Evolutionary conservation across 2,329 filamentous ascomycete species (phyloP).

Genomic region (Cercospora berteroae): DNA sequence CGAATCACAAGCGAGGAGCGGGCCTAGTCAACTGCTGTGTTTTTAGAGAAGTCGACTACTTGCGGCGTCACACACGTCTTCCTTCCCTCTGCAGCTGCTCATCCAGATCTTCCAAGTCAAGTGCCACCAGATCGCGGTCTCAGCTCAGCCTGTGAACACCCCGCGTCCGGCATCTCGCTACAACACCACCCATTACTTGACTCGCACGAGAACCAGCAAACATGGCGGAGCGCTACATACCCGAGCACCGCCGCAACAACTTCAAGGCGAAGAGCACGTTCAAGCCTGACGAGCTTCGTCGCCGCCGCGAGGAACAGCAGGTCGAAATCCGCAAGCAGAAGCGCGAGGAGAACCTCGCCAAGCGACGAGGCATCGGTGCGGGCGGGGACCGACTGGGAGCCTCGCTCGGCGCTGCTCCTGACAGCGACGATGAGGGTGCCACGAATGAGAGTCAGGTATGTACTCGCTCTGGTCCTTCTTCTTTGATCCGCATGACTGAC

Average conservation of each 20-base stretch:
- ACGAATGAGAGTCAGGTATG: conserved; percentile 95
- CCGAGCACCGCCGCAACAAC: conserved; percentile 97
- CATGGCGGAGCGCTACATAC: conserved; percentile 99
- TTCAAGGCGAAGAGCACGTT: conserved; percentile 99
- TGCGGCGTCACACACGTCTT: conserved; percentile 11
- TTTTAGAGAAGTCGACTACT: conserved; percentile 11
- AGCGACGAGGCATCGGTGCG: conserved; percentile 88
- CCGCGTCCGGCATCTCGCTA: not conserved
- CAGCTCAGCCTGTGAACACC: conserved; percentile 5
- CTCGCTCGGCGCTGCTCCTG: conserved; percentile 80
- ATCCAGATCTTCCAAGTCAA: conserved; percentile 1
- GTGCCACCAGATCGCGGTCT: conserved; percentile 4
- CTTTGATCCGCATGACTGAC: conserved; percentile 22
- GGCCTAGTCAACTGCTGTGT: conserved; percentile 12
- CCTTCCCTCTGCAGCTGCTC: conserved; percentile 7
- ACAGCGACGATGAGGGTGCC: conserved; percentile 95
- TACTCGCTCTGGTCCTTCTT: not conserved
- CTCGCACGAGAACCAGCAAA: conserved; percentile 39
- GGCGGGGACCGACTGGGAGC: conserved; percentile 72
- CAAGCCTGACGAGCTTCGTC: conserved; percentile 97
- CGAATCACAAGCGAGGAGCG: conserved; percentile 5
- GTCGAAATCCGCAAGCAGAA: conserved; percentile 99
- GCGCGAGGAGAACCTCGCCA: conserved; percentile 97
- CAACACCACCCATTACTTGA: conserved; percentile 21
- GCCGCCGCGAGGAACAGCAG: conserved; percentile 97